These are phyloP conservation scores for Astrephomene gubernaculifera DNA, from an alignment of 139 green algal genomes.

Conservation along the genomic window DNA sequence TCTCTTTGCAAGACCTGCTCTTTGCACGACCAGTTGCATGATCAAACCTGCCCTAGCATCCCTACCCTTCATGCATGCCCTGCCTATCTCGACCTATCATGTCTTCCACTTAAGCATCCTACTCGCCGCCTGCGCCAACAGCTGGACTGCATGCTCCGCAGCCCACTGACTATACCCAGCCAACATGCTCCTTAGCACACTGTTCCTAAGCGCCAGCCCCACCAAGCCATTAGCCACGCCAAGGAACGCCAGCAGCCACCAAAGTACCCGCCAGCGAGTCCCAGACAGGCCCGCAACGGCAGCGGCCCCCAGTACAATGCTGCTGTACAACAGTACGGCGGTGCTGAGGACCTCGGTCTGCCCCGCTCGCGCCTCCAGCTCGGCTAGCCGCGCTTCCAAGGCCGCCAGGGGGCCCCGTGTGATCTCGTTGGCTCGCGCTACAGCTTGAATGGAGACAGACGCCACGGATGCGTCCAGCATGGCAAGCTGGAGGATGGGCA, in stretches of 20 bases:
- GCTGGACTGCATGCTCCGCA: background rate
- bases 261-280: background rate
- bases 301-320: background rate
- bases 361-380: background rate
- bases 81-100: too few relatives aligned
- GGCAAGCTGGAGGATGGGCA: too few relatives aligned
- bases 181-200: background rate
- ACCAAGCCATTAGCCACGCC: background rate
- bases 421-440: background rate
- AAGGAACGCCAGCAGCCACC: background rate
- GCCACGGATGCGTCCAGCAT: background rate
- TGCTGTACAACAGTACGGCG: conserved; percentile 24
- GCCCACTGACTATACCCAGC: background rate
- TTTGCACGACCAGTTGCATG: too few relatives aligned
- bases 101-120: background rate
- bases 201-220: background rate
- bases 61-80: too few relatives aligned
- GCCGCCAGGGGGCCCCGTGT: background rate
- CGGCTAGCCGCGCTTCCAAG: background rate
- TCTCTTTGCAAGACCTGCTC: too few relatives aligned
- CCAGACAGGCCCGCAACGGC: background rate
- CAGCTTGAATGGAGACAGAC: background rate
- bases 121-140: background rate
- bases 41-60: too few relatives aligned
- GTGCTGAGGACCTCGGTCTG: background rate